Evolutionary conservation across 306 rosid species (phyloP), one percentile per base, ranked within the genome.

Genomic region (Cicer yamashitae): DNA sequence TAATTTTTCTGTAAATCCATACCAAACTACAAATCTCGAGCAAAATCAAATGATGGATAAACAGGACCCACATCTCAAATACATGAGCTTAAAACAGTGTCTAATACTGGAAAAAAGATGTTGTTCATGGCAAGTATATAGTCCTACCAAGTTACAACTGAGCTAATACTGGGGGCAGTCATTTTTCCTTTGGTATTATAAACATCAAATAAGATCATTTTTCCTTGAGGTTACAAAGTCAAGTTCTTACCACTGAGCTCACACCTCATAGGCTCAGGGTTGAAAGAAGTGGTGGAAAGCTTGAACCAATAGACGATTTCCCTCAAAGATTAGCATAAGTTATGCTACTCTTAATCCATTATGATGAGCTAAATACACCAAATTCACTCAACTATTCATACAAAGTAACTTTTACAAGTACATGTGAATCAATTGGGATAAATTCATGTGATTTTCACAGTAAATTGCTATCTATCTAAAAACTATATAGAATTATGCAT

Each of bases 351-450:
- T 30, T 3, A 30, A 30, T 30, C 37, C 37, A 30, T 30, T 30
- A 30, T 30, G 37, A 30, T 30, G 37, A 30, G 37, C 37, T 30
- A 30, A 30, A 30, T 30, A 30, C 37, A 30, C 37, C 37, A 30
- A 30, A 30, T 30, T 30, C 18, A 14, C 54, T 40, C 39, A 50
- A 67, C 18, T 40, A 6, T 50, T 58, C 53, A 59, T 59, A 15
- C 53, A 59, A 45, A 60, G 81, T 58, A 46, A n/a, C 53, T 50
- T 70, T 38, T 22, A 48, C 20, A 7, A 69, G 63, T 6, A 52
- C 39, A 59, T 34, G 20, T 1, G 8, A 34, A 67, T 46, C 65
- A 59, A 44, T 20, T 11, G 20, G 10, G 25, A 22, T 38, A 38
- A 38, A 25, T 17, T 54, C 65, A 57, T 13, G 13, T n/a, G n/a